Evolutionary conservation across 2,329 filamentous ascomycete genomes (phyloP).

Genomic region (Dactylellina leptospora): DNA sequence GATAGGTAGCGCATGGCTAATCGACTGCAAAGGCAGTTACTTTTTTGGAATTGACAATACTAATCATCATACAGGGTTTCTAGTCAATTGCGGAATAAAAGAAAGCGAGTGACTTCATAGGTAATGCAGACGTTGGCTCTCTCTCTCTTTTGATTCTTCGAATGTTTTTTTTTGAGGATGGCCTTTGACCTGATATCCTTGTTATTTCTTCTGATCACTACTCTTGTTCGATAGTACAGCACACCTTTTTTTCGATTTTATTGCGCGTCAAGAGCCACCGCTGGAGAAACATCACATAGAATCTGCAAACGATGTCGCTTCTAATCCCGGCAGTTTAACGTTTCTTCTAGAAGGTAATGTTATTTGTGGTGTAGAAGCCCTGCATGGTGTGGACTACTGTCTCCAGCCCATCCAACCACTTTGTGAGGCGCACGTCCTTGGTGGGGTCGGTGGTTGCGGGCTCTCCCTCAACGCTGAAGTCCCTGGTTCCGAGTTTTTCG

Average conservation of each 20-base stretch:
- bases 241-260: no score
- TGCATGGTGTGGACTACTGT: conserved; percentile 80
- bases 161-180: conserved; percentile 6
- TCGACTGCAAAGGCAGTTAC: no score
- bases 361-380: conserved; percentile 64
- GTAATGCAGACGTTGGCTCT: not conserved
- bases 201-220: not conserved
- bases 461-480: no score
- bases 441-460: no score
- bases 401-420: conserved; percentile 80
- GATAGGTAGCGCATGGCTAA: no score
- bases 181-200: not conserved
- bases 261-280: no score
- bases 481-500: conserved; percentile 77
- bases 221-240: not conserved
- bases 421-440: conserved; percentile 68
- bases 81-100: conserved; percentile 9
- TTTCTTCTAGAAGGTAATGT: conserved; percentile 34
- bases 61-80: conserved; percentile 22
- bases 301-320: conserved; percentile 12
- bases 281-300: conserved; percentile 9
- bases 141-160: not conserved
- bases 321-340: conserved; percentile 5
- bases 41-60: no score
- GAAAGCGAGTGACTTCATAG: not conserved